Evolutionary conservation across 2,329 filamentous ascomycete species (phyloP).

Genomic region (Magnaporthiopsis rhizophila): DNA sequence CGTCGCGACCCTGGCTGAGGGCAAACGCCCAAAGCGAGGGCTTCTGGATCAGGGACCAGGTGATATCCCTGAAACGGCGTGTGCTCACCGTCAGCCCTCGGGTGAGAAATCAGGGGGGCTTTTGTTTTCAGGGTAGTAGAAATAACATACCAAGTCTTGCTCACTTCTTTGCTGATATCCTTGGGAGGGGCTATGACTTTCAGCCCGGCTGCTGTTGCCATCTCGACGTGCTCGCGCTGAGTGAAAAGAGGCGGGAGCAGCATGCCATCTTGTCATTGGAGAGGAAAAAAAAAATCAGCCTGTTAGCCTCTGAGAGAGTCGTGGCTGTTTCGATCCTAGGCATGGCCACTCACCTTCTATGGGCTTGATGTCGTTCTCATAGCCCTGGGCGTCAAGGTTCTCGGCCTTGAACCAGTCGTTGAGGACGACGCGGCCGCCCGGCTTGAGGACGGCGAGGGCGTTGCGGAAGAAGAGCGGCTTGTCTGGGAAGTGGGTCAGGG

Average conservation of each 20-base stretch:
- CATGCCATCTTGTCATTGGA: conserved; percentile 44
- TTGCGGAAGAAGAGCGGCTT: conserved; percentile 52
- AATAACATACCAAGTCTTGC: conserved; percentile 47
- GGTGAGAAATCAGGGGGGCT: neutral
- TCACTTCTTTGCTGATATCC: conserved; percentile 50
- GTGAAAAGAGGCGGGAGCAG: conserved; percentile 49
- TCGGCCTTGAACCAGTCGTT: conserved; percentile 56
- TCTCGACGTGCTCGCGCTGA: conserved; percentile 41
- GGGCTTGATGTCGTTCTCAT: conserved; percentile 45
- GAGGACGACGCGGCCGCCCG: conserved; percentile 44
- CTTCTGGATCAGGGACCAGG: conserved; percentile 51
- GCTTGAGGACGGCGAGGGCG: conserved; percentile 36
- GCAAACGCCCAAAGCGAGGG: conserved; percentile 55
- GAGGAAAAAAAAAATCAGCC: no score
- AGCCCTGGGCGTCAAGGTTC: conserved; percentile 32
- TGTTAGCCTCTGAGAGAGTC: neutral
- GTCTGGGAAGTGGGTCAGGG: conserved; percentile 51
- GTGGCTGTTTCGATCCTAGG: neutral
- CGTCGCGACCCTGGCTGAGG: conserved; percentile 50
- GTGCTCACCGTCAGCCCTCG: neutral
- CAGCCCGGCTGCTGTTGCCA: conserved; percentile 41
- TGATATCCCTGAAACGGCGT: conserved; percentile 44
- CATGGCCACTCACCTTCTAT: conserved; percentile 40
- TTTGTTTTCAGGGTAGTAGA: no score
- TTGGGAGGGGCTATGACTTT: conserved; percentile 36